A percentile compares a stretch with the other conserved stretches of the same genome.
Evolutionary conservation across 2,329 filamentous ascomycete species (phyloP).

Genomic region (Graphiopsis chlorocephala): DNA sequence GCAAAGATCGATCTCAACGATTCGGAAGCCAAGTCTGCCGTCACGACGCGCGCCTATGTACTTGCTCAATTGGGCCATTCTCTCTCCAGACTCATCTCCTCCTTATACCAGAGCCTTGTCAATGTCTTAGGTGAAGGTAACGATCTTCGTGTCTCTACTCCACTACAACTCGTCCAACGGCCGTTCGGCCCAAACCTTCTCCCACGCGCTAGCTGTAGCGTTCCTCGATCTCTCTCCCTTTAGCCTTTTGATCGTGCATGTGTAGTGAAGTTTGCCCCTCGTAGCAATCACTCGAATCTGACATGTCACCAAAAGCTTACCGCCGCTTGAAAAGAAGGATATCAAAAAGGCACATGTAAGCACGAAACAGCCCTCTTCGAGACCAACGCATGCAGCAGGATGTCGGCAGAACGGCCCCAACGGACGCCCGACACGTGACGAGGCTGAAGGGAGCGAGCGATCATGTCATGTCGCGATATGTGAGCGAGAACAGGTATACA

Average conservation of each 20-base stretch:
- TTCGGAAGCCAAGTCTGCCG: neutral
- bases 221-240: neutral
- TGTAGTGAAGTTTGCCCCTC: neutral
- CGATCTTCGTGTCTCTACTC: constrained; percentile 9
- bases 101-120: neutral
- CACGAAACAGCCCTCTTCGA: neutral
- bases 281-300: neutral
- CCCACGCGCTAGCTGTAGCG: constrained; percentile 7
- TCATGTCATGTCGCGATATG: neutral
- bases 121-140: constrained; percentile 5
- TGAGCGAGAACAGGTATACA: constrained; percentile 10
- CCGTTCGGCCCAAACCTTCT: neutral
- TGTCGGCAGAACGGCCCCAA: neutral
- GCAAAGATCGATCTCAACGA: neutral
- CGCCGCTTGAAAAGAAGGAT: neutral
- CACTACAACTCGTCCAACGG: constrained; percentile 6
- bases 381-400: neutral
- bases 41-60: neutral
- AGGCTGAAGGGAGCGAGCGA: neutral
- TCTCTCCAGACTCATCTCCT: constrained; percentile 11
- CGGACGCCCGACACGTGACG: neutral
- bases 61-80: neutral
- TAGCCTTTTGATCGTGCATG: constrained; percentile 1
- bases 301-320: neutral
- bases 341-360: neutral